phyloP scores from a whole-genome alignment of 768 basidiomycete species.

The Pleurotus pulmonarius region DNA sequence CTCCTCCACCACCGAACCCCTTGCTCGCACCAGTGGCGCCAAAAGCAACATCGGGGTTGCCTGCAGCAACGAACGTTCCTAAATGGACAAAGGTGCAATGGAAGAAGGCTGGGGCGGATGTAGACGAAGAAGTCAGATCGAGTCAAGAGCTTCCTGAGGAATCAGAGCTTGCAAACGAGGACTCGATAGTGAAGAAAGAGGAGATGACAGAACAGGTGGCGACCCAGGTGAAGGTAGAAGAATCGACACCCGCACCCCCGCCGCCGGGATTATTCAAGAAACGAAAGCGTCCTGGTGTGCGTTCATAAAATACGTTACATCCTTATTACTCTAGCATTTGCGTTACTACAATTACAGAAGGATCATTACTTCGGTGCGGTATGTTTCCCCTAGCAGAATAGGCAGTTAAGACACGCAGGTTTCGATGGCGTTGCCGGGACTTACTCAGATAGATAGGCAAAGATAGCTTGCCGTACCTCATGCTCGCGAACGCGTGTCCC shows the following conservation, averaged over 20 bases:
- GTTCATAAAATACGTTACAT: background rate
- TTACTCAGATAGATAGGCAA: slow-evolving; percentile 2
- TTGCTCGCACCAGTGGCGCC: slow-evolving; percentile 8
- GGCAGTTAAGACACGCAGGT: background rate
- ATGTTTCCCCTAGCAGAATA: background rate
- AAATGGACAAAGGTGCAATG: slow-evolving; percentile 35
- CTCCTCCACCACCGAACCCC: slow-evolving; percentile 7
- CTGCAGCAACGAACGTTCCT: slow-evolving; percentile 12
- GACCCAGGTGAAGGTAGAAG: background rate
- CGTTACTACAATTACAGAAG: slow-evolving; percentile 1
- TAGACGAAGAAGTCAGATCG: slow-evolving; percentile 18
- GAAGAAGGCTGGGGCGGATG: slow-evolving; percentile 19
- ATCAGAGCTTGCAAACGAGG: background rate
- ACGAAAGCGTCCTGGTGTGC: background rate
- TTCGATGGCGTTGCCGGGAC: background rate
- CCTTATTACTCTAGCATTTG: background rate
- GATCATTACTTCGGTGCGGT: background rate
- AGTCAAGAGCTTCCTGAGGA: slow-evolving; percentile 20
- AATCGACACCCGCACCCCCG: background rate
- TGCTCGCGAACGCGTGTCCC: background rate
- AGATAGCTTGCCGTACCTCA: slow-evolving; percentile 4
- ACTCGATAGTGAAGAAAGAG: background rate
- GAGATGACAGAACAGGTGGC: background rate
- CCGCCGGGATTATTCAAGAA: slow-evolving; percentile 3
- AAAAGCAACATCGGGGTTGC: background rate